A percentile compares a stretch with the other conserved stretches of the same genome.
phyloP scores from a whole-genome alignment of 1,139 yeast genomes.

The Debaryomyces udenii region DNA sequence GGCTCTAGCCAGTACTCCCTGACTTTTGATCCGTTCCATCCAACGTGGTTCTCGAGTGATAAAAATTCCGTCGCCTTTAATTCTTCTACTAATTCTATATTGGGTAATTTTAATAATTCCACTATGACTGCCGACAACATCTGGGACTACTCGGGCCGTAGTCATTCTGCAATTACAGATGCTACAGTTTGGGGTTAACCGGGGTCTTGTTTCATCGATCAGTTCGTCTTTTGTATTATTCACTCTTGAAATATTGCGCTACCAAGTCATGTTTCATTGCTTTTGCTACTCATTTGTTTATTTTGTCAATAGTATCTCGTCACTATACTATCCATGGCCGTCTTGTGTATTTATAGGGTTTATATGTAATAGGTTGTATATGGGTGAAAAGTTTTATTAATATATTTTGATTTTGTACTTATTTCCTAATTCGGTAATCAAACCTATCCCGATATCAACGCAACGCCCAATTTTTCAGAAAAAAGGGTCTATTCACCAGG shows the following conservation, averaged over 20 bases:
- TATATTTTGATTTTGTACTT: slow-evolving; percentile 5
- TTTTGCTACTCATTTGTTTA: slow-evolving; percentile 2
- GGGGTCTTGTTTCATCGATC: slow-evolving; percentile 2
- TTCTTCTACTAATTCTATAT: slow-evolving; percentile 1
- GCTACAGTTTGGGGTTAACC: slow-evolving; percentile 24
- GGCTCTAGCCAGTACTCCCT: too few relatives aligned
- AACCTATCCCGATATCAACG: slow-evolving; percentile 8
- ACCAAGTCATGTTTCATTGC: not conserved
- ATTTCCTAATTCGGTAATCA: slow-evolving; percentile 12
- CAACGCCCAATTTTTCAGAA: slow-evolving; percentile 11
- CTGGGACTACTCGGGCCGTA: slow-evolving; percentile 12
- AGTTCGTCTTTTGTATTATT: not conserved
- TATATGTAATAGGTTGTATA: slow-evolving; percentile 5
- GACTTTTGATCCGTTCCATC: slow-evolving; percentile 27
- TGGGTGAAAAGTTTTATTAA: slow-evolving; percentile 1
- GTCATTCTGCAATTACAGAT: slow-evolving; percentile 15
- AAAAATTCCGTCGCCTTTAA: not conserved
- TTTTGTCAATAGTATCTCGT: slow-evolving; percentile 2
- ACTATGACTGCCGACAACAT: slow-evolving; percentile 5
- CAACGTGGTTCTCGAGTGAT: slow-evolving; percentile 17
- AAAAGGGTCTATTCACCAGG: slow-evolving; percentile 5
- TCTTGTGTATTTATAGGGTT: slow-evolving; percentile 9
- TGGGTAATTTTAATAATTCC: not conserved
- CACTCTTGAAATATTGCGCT: too few relatives aligned
- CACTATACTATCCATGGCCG: not conserved